Evolutionary conservation across 2,329 filamentous ascomycete species (phyloP), one percentile per base, ranked within the genome.

Genomic region (Pseudogymnoascus destructans): DNA sequence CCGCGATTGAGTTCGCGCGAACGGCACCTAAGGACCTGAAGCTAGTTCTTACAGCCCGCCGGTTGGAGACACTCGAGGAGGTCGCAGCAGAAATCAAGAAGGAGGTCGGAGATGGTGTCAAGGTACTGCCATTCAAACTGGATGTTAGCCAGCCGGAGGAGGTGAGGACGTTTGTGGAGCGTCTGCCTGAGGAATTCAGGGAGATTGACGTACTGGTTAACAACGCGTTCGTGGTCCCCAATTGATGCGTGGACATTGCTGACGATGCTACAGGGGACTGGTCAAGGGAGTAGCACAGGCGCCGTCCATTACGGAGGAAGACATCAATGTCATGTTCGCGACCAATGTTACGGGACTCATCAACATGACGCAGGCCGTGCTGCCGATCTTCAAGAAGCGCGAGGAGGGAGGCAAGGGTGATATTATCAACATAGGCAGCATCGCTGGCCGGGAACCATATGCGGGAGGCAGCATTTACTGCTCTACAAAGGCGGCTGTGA

Each of bases 261-360:
- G 10, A 36, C 13, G 7, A 58, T 57, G 57, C 8, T 25, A 46
- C 63, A 93, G 89, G 54, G 92, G 92, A 40, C 80, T 96, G 17
- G 92, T 95, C 61, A 92, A 87, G 72, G 91, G 90, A 63, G 81
- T 95, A 10, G 92, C 88, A 55, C 83, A 86, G 69, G 89, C 90
- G 1, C 91, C 91, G 15, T 80, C 88, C 38, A 96, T 98, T 69
- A 79, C 77, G 13, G 79, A 87, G 66, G 84, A 85, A 60, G 92
- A 98, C 73, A 86, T 96, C 66, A 78, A 86, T 66, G 68, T 84
- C 70, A 96, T 97, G 90, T 89, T 96, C 69, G 74, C 80, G 52
- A 97, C 93, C 60, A 98, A 98, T 70, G 91, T 97, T 57, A 93
- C 87, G 1, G 93, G 93, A 25, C 78, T 98, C 32, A 93, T 98